Percentiles rank a stretch among this genome's conserved stretches.
Evolutionary conservation across 2,329 filamentous ascomycete genomes (phyloP).

Genomic region (Colletotrichum orbiculare): DNA sequence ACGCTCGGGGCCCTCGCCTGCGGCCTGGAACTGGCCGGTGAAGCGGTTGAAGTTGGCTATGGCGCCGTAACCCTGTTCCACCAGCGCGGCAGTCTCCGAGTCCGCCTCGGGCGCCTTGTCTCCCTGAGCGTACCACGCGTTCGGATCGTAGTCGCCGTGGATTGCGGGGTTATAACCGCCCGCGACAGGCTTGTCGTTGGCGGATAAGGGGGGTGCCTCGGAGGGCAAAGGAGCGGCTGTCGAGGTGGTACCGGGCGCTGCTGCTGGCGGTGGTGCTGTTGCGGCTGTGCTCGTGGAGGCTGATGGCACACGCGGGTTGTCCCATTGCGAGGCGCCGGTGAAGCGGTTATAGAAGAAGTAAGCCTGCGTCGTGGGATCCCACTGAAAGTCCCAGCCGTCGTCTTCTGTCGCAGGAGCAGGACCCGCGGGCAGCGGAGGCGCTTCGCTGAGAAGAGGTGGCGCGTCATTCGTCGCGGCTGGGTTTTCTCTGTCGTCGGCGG

Average conservation of each 20-base stretch:
- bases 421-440: slow-evolving; percentile 56
- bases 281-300: slow-evolving; percentile 40
- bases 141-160: slow-evolving; percentile 95
- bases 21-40: slow-evolving; percentile 83
- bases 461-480: slow-evolving; percentile 38
- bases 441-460: slow-evolving; percentile 50
- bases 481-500: slow-evolving; percentile 25
- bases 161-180: slow-evolving; percentile 96
- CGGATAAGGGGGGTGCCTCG: slow-evolving; percentile 47
- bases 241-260: slow-evolving; percentile 39
- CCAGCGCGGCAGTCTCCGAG: slow-evolving; percentile 46
- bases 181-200: slow-evolving; percentile 56
- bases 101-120: slow-evolving; percentile 56
- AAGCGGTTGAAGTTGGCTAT: slow-evolving; percentile 90
- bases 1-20: slow-evolving; percentile 75
- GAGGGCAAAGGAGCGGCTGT: slow-evolving; percentile 39
- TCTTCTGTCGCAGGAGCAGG: slow-evolving; percentile 66
- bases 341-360: slow-evolving; percentile 91
- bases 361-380: slow-evolving; percentile 74
- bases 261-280: background rate
- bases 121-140: slow-evolving; percentile 87
- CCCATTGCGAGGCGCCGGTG: slow-evolving; percentile 81
- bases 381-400: slow-evolving; percentile 84
- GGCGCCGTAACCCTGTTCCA: slow-evolving; percentile 66
- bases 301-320: slow-evolving; percentile 80